Conservation (phyloP, 1,284 basidiomycete species). For the Austroboletus rostrupii region DNA sequence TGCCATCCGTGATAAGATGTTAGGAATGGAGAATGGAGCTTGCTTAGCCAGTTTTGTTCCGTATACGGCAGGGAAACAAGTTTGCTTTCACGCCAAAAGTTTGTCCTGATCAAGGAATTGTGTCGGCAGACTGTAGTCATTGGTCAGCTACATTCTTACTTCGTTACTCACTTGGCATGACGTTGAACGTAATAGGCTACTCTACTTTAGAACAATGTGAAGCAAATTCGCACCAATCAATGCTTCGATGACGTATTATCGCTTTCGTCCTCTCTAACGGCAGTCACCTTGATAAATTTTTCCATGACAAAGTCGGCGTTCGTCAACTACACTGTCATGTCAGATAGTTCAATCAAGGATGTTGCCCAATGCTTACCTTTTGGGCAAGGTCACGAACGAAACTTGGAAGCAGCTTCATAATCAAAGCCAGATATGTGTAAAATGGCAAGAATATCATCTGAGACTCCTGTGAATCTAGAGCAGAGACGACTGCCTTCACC, state of each 20-base stretch:
- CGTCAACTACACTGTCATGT: constrained; percentile 36
- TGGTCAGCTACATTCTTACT: too few relatives aligned
- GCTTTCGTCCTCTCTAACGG: constrained; percentile 40
- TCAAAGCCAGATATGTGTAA: constrained; percentile 59
- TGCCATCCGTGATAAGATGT: too few relatives aligned
- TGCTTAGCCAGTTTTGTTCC: too few relatives aligned
- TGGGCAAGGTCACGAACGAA: constrained; percentile 68
- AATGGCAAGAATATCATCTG: constrained; percentile 71
- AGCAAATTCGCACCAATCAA: neutral
- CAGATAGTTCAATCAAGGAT: constrained; percentile 1
- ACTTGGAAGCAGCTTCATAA: constrained; percentile 58
- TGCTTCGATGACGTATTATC: constrained; percentile 2
- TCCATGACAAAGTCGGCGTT: constrained; percentile 44
- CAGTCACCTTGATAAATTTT: constrained; percentile 46
- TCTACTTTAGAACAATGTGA: neutral
- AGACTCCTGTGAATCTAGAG: constrained; percentile 75
- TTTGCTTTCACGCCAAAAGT: too few relatives aligned
- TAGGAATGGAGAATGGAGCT: too few relatives aligned
- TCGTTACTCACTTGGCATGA: too few relatives aligned
- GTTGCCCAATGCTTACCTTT: constrained; percentile 47
- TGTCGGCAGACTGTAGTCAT: too few relatives aligned
- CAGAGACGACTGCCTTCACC: constrained; percentile 76
- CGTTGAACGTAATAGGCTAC: neutral
- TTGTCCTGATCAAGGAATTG: too few relatives aligned
- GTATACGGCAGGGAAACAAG: too few relatives aligned